A percentile compares a stretch with the other conserved stretches of the same genome.
These are phyloP conservation scores for Hygrophorus russula DNA, from an alignment of 768 basidiomycete genomes.

Conservation along the genomic window DNA sequence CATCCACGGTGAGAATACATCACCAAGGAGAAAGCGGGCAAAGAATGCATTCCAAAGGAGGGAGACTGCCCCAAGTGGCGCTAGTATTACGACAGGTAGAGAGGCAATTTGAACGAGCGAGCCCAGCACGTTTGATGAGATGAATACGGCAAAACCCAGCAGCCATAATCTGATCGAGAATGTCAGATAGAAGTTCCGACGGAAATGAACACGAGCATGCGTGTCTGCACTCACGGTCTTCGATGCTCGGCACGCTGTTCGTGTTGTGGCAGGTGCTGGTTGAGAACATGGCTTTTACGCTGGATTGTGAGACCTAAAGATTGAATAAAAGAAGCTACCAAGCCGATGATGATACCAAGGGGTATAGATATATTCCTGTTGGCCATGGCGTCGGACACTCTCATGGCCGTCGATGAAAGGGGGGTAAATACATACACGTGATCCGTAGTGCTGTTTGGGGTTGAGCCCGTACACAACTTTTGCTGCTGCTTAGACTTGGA, in stretches of 20 bases:
- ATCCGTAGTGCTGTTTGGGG: slow-evolving; percentile 4
- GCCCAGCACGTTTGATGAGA: slow-evolving; percentile 79
- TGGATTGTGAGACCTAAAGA: slow-evolving; percentile 87
- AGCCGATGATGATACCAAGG: slow-evolving; percentile 47
- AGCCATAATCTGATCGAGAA: slow-evolving; percentile 59
- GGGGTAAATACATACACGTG: background rate
- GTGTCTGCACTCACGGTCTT: slow-evolving; percentile 50
- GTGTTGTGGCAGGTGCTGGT: slow-evolving; percentile 57
- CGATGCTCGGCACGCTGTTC: slow-evolving; percentile 61
- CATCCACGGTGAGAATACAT: slow-evolving; percentile 78
- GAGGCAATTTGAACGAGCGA: slow-evolving; percentile 90
- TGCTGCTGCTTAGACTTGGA: too few species aligned
- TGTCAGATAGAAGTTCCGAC: background rate
- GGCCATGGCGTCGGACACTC: slow-evolving; percentile 9
- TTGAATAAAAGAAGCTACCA: slow-evolving; percentile 82
- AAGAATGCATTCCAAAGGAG: slow-evolving; percentile 94
- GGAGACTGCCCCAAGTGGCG: slow-evolving; percentile 85
- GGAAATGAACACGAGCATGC: slow-evolving; percentile 1
- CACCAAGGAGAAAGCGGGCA: slow-evolving; percentile 73
- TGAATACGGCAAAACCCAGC: slow-evolving; percentile 76
- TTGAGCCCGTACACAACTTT: too few species aligned
- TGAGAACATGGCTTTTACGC: slow-evolving; percentile 84
- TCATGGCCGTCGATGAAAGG: too few species aligned
- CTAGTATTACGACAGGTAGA: slow-evolving; percentile 89
- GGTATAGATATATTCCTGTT: slow-evolving; percentile 31